These are phyloP conservation scores for Hepatocystis sp. DNA, from an alignment of 169 alveolate genomes.

Conservation along the genomic window DNA sequence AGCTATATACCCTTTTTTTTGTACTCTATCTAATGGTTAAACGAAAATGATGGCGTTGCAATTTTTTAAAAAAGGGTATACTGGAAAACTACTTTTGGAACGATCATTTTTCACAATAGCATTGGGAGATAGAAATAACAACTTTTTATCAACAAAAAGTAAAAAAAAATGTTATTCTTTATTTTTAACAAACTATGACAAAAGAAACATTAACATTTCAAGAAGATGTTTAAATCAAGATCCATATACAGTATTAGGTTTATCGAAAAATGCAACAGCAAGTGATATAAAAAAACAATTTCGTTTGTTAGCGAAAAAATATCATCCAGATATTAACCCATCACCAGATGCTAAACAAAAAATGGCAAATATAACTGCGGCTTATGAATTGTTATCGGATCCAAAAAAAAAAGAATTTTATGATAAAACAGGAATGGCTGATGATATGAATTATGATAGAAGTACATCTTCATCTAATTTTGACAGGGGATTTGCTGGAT, in stretches of 20 bases:
- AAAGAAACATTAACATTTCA: conserved; percentile 49
- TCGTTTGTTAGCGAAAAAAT: conserved; percentile 93
- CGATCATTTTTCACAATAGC: conserved; percentile 2
- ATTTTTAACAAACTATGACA: no score
- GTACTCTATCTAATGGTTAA: conserved; percentile 1
- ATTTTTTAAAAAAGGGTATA: conserved; percentile 9
- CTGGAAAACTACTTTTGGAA: conserved; percentile 12
- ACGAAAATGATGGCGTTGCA: conserved; percentile 23
- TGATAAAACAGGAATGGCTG: conserved; percentile 92
- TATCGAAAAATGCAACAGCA: conserved; percentile 90
- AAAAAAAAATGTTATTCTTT: no score
- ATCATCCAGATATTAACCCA: conserved; percentile 96
- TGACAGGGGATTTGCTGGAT: conserved; percentile 82
- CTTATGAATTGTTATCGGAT: conserved; percentile 94
- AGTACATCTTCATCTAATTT: conserved; percentile 75
- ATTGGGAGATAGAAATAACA: no score
- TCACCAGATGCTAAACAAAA: conserved; percentile 95
- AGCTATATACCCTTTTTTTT: not conserved
- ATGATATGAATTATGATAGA: conserved; percentile 80
- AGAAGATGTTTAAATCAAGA: conserved; percentile 76
- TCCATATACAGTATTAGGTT: conserved; percentile 92
- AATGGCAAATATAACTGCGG: conserved; percentile 95
- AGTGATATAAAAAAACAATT: conserved; percentile 92
- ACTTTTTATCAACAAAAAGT: no score
- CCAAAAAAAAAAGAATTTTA: conserved; percentile 91